These are phyloP conservation scores for Quercus cerris DNA, from an alignment of 306 rosid species.

Conservation along the genomic window DNA sequence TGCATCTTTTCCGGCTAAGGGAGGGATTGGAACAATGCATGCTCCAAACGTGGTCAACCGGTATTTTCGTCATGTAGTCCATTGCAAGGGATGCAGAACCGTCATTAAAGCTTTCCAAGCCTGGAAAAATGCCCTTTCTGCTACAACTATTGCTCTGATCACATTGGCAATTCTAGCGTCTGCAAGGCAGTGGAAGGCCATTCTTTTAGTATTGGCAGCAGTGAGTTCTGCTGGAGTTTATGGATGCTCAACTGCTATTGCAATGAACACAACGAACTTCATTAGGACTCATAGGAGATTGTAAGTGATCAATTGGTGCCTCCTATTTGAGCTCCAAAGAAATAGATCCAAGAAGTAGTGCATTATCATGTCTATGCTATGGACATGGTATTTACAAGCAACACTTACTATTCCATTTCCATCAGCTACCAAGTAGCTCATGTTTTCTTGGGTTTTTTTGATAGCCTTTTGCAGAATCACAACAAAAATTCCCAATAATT, in stretches of 20 bases:
- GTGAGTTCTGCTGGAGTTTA: conserved; percentile 60
- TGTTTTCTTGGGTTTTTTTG: no score
- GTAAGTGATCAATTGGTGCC: conserved; percentile 22
- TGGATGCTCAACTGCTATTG: conserved; percentile 63
- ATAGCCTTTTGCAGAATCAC: background rate
- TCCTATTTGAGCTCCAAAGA: background rate
- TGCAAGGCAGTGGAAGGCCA: conserved; percentile 82
- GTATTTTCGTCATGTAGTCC: conserved; percentile 83
- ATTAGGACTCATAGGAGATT: conserved; percentile 86
- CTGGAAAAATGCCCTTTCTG: conserved; percentile 77
- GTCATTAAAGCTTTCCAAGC: conserved; percentile 65
- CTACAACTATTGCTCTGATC: conserved; percentile 33
- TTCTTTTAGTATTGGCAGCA: conserved; percentile 53
- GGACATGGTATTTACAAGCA: no score
- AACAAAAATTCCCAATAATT: no score
- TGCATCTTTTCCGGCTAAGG: conserved; percentile 80
- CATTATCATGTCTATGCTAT: no score
- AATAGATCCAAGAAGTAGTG: background rate
- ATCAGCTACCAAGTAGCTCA: background rate
- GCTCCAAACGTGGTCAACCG: conserved; percentile 83
- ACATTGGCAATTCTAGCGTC: conserved; percentile 63
- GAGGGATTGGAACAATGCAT: conserved; percentile 76
- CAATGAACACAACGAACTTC: conserved; percentile 82
- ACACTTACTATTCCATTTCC: no score
- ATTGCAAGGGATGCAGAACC: conserved; percentile 71